These are phyloP conservation scores for Pontederia paniculata DNA, from an alignment of 176 grass and related monocot genomes.

Conservation along the genomic window DNA sequence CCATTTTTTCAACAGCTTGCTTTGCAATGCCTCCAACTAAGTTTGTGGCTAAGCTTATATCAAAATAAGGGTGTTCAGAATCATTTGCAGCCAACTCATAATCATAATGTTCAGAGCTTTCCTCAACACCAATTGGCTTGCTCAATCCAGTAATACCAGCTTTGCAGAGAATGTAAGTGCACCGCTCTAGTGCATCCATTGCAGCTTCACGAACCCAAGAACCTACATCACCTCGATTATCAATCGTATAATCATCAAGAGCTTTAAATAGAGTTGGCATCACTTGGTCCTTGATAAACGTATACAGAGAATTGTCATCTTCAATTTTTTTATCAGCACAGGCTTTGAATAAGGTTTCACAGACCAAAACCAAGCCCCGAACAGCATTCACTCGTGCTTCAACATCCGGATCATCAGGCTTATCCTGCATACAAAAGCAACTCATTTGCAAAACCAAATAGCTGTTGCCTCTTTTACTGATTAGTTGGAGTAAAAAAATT, in stretches of 20 bases:
- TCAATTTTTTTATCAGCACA: slow-evolving; percentile 26
- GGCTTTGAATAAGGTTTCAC: slow-evolving; percentile 51
- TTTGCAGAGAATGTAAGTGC: slow-evolving; percentile 66
- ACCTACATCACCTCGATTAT: slow-evolving; percentile 96
- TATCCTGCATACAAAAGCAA: slow-evolving; percentile 49
- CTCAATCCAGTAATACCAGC: slow-evolving; percentile 42
- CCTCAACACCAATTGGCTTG: neutral
- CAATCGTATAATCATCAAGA: slow-evolving; percentile 88
- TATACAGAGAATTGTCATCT: slow-evolving; percentile 31
- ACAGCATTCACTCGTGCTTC: slow-evolving; percentile 85
- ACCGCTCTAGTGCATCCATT: slow-evolving; percentile 82
- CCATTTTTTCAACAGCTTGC: slow-evolving; percentile 90
- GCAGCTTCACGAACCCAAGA: slow-evolving; percentile 97
- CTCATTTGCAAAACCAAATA: neutral
- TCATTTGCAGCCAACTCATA: slow-evolving; percentile 24
- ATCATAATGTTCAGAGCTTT: slow-evolving; percentile 11
- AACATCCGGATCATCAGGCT: slow-evolving; percentile 86
- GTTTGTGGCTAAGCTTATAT: slow-evolving; percentile 46
- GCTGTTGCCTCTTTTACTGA: too few relatives aligned
- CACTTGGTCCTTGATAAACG: slow-evolving; percentile 57
- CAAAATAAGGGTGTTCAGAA: slow-evolving; percentile 28
- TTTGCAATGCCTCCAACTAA: slow-evolving; percentile 75
- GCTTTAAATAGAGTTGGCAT: slow-evolving; percentile 65
- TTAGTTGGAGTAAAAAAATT: slow-evolving; percentile 16
- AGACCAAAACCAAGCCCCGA: slow-evolving; percentile 65